Base-by-base conservation (phyloP, 2,329 filamentous ascomycete genomes). In the Calycina marina region DNA sequence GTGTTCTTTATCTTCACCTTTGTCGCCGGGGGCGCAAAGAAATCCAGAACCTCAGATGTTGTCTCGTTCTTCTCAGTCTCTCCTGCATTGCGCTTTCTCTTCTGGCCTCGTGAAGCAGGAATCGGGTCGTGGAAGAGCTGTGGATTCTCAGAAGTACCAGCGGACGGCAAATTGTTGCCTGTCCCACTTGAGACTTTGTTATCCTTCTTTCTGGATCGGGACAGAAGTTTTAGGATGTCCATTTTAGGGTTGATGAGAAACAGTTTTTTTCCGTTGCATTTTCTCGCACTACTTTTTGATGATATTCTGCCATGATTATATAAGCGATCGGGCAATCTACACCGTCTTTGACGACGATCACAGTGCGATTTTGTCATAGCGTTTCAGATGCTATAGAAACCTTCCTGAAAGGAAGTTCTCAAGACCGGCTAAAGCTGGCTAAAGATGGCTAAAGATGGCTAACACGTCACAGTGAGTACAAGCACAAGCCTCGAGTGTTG, bases 171-270 rank as follows among this genome's bases (percentile, higher is more conserved):
- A 34, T 62, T 66, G 3, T 57, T 46, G 17, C 54, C 49, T 25
- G 55, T 50, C 4, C 41, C 40, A 9, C 51, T 39, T 12, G 49
- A 46, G 8, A 47, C 39, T 30, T 56, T 61, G 36, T 40, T 42
- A 10, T 39, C 33, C 46, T 62, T 62, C 40, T 79, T 82, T 3
- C 72, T 73, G 36, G 77, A 77, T 31, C 78, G 67, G 20, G 78
- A 81, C 37, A 85, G 60, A 18, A 85, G 59, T 48, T 75, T 82
- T 49, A 83, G 62, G 34, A 83, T 73, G 56, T 85, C 77, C 51
- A 54, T 54, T 13, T 13, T 22, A 22, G 20, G 20, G n/a, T 22
- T n/a, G n/a, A 22, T 22, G 18, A n/a, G n/a, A 22, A 22, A 3
- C 8, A 22, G 20, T 22, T 22, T 8, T 3, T 8, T n/a, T 9